These are phyloP conservation scores for Exophiala calicioides DNA, from an alignment of 2,329 filamentous ascomycete species.

Conservation along the genomic window DNA sequence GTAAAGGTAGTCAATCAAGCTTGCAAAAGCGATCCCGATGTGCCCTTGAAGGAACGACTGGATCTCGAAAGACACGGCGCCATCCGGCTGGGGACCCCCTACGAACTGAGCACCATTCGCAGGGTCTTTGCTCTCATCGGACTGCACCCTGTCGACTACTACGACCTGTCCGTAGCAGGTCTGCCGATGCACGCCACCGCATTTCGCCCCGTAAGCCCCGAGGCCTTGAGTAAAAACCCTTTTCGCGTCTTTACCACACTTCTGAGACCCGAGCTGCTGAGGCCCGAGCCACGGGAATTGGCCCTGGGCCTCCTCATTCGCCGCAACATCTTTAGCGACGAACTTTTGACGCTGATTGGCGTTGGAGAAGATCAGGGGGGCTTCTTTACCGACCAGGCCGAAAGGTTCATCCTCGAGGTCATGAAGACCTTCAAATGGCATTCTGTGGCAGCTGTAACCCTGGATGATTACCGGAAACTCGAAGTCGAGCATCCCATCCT, in stretches of 20 bases:
- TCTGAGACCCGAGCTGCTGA: conserved; percentile 46
- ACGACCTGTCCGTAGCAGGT: conserved; percentile 50
- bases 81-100: conserved; percentile 50
- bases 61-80: conserved; percentile 49
- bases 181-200: conserved; percentile 56
- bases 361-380: conserved; percentile 36
- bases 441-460: conserved; percentile 42
- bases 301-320: conserved; percentile 39
- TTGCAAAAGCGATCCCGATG: neutral
- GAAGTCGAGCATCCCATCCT: conserved; percentile 50
- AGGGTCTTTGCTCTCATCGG: conserved; percentile 52
- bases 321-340: conserved; percentile 46
- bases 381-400: conserved; percentile 35
- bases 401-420: conserved; percentile 46
- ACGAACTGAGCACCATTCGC: conserved; percentile 47
- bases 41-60: conserved; percentile 24
- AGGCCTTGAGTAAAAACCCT: conserved; percentile 45
- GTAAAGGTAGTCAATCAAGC: conserved; percentile 35
- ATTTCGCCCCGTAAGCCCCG: conserved; percentile 46
- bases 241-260: conserved; percentile 46
- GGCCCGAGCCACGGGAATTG: conserved; percentile 35
- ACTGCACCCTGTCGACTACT: conserved; percentile 55
- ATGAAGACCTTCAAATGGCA: conserved; percentile 54
- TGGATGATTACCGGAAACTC: conserved; percentile 47
- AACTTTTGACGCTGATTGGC: conserved; percentile 42